These are phyloP conservation scores for Sporothrix pseudoabietina DNA, from an alignment of 2,329 filamentous ascomycete genomes.

Conservation along the genomic window DNA sequence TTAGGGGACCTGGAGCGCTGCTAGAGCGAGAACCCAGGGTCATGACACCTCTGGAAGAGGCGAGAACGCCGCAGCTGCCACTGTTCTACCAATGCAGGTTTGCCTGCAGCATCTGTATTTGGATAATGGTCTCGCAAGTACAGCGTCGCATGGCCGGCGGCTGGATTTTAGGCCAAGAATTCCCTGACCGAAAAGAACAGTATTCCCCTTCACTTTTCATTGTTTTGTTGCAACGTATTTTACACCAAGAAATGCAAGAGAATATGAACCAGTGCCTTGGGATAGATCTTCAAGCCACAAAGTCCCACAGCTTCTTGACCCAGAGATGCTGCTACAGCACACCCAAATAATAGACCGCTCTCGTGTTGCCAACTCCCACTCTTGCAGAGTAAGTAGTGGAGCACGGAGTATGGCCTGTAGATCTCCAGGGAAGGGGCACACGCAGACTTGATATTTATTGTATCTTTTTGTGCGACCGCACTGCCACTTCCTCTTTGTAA, in stretches of 20 bases:
- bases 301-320: background rate
- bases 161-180: background rate
- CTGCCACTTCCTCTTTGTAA: background rate
- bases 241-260: background rate
- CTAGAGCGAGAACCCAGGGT: background rate
- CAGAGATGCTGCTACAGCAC: background rate
- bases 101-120: background rate
- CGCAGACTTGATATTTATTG: background rate
- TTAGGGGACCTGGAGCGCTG: no score
- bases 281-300: background rate
- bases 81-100: background rate
- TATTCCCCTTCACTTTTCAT: background rate
- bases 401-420: background rate
- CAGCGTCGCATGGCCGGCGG: background rate
- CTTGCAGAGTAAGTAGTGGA: background rate
- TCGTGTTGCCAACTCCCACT: constrained; percentile 1
- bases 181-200: background rate
- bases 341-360: background rate
- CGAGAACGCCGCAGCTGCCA: background rate
- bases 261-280: background rate
- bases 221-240: background rate
- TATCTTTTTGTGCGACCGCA: background rate
- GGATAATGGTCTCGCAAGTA: background rate
- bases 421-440: background rate
- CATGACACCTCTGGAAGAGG: background rate